These are phyloP conservation scores for Salicornia ramosissima DNA, from an alignment of 148 eudicot genomes.

Conservation along the genomic window DNA sequence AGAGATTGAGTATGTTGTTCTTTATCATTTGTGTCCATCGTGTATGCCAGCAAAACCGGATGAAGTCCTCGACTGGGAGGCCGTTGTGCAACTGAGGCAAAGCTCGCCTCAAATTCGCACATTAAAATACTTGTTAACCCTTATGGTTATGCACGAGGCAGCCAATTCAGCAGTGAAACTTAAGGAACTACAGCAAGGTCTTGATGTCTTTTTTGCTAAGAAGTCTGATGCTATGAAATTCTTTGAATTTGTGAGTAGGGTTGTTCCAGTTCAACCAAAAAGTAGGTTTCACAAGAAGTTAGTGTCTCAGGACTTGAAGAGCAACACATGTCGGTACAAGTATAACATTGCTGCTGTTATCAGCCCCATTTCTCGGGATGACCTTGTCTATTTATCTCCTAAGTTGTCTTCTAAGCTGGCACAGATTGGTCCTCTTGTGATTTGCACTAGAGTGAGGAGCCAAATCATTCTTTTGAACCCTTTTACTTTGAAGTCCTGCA, in stretches of 20 bases:
- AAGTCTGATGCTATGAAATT: conserved; percentile 19
- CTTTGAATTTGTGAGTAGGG: conserved; percentile 2
- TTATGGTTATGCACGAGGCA: conserved; percentile 1
- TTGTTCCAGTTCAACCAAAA: conserved; percentile 8
- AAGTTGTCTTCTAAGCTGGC: conserved; percentile 5
- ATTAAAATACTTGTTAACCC: too few species aligned
- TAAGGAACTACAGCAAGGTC: conserved; percentile 9
- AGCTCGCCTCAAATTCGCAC: not conserved
- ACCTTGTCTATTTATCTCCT: conserved; percentile 15
- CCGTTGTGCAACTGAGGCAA: conserved; percentile 26
- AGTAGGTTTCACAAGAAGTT: conserved; percentile 5
- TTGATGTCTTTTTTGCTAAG: conserved; percentile 20
- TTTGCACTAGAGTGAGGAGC: conserved; percentile 17
- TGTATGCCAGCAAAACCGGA: conserved; percentile 19
- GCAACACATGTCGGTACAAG: not conserved
- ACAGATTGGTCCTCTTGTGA: conserved; percentile 13
- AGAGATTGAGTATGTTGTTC: conserved; percentile 13
- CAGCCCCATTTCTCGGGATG: conserved; percentile 19
- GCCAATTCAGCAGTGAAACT: conserved; percentile 9
- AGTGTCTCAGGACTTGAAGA: conserved; percentile 16
- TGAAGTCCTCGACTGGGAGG: conserved; percentile 15
- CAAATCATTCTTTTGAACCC: conserved; percentile 15
- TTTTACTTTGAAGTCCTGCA: conserved; percentile 3
- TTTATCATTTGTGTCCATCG: conserved; percentile 13
- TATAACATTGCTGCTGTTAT: conserved; percentile 11